Conservation (phyloP, 2,329 filamentous ascomycete species). For the Penicillium sp. region DNA sequence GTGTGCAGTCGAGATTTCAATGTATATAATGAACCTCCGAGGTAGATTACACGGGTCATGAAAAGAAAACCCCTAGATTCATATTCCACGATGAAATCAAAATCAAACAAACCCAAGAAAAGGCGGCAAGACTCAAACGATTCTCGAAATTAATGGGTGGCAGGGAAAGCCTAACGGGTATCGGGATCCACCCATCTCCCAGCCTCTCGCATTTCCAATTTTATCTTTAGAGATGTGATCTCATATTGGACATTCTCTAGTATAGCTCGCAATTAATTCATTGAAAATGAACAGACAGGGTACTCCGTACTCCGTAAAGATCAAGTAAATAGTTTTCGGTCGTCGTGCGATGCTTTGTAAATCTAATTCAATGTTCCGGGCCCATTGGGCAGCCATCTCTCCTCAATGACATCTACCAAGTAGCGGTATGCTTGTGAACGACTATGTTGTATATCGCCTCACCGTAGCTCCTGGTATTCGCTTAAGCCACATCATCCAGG, state of each 20-base stretch:
- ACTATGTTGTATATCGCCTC: background rate
- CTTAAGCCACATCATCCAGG: background rate
- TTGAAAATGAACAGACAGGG: background rate
- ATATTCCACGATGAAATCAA: background rate
- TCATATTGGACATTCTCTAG: background rate
- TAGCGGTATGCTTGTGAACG: background rate
- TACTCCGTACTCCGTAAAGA: too few species aligned
- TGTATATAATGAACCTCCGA: background rate
- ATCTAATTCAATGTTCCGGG: background rate
- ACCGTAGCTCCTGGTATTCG: background rate
- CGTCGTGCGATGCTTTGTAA: background rate
- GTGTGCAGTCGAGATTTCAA: background rate
- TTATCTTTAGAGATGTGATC: constrained; percentile 3
- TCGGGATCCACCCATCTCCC: constrained; percentile 1
- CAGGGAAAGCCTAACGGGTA: background rate
- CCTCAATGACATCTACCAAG: background rate
- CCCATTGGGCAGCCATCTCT: background rate
- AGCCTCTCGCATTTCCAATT: background rate
- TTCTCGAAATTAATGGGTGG: background rate
- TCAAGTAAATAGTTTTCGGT: too few species aligned
- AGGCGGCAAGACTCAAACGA: constrained; percentile 7
- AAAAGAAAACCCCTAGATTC: background rate
- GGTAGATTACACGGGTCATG: too few species aligned
- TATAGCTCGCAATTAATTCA: background rate
- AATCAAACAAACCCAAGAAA: background rate